These are phyloP conservation scores for Exophiala sp. DNA, from an alignment of 2,329 filamentous ascomycete species.

Conservation along the genomic window DNA sequence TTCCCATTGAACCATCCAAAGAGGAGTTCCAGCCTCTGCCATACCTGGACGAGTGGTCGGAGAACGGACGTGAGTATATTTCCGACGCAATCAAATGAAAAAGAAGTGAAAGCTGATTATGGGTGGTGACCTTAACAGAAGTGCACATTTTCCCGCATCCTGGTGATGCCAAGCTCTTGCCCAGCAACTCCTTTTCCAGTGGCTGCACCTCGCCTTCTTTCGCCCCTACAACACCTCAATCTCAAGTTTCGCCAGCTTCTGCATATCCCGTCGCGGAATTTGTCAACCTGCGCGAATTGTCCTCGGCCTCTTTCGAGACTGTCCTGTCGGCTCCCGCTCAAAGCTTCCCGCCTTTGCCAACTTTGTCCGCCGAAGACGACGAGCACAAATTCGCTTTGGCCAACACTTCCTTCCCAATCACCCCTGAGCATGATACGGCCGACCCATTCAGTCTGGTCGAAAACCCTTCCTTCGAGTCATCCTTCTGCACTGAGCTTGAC, in stretches of 20 bases:
- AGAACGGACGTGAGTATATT: slow-evolving; percentile 27
- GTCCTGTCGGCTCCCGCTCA: slow-evolving; percentile 38
- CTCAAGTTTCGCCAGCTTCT: slow-evolving; percentile 47
- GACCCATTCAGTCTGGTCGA: slow-evolving; percentile 28
- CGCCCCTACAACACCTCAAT: slow-evolving; percentile 25
- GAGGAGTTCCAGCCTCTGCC: slow-evolving; percentile 26
- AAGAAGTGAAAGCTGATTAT: slow-evolving; percentile 7
- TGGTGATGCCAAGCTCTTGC: slow-evolving; percentile 29
- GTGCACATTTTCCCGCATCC: slow-evolving; percentile 30
- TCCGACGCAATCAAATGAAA: neutral
- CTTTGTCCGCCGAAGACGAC: slow-evolving; percentile 62
- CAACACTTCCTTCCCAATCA: slow-evolving; percentile 39
- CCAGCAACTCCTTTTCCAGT: slow-evolving; percentile 17
- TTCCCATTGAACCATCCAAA: slow-evolving; percentile 25
- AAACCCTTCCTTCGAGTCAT: slow-evolving; percentile 71
- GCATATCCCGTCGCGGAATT: slow-evolving; percentile 70
- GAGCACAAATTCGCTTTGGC: slow-evolving; percentile 53
- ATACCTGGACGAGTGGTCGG: slow-evolving; percentile 25
- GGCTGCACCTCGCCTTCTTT: slow-evolving; percentile 27
- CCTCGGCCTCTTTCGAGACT: slow-evolving; percentile 56
- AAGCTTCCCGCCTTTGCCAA: slow-evolving; percentile 61
- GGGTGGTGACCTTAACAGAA: slow-evolving; percentile 19
- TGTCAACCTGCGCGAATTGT: slow-evolving; percentile 87
- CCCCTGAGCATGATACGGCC: slow-evolving; percentile 37
- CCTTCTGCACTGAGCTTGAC: slow-evolving; percentile 72